Evolutionary conservation across 2,329 filamentous ascomycete species (phyloP).

Genomic region (Epichloe baconii): DNA sequence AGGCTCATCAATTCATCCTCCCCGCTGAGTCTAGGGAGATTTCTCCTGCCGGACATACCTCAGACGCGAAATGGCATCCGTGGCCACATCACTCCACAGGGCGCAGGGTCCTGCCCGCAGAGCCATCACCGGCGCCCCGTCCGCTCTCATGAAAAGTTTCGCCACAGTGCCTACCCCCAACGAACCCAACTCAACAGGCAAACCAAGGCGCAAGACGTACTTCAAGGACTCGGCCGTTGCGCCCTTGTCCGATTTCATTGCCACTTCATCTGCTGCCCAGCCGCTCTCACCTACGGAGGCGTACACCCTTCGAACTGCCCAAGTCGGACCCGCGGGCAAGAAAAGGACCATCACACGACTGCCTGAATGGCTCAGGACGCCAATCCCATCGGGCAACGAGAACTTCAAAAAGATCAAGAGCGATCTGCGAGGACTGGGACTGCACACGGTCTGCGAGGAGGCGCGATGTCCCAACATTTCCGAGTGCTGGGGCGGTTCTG

Average conservation of each 20-base stretch:
- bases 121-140: slow-evolving; percentile 22
- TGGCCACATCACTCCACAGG: slow-evolving; percentile 28
- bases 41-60: not conserved
- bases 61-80: slow-evolving; percentile 16
- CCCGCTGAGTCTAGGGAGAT: not conserved
- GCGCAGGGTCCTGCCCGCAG: slow-evolving; percentile 29
- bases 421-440: slow-evolving; percentile 73
- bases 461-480: slow-evolving; percentile 94
- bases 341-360: slow-evolving; percentile 59
- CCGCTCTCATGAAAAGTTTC: slow-evolving; percentile 20
- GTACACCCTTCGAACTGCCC: slow-evolving; percentile 47
- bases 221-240: slow-evolving; percentile 47
- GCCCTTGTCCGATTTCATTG: slow-evolving; percentile 46
- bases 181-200: slow-evolving; percentile 12
- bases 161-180: slow-evolving; percentile 31
- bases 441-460: slow-evolving; percentile 97
- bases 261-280: slow-evolving; percentile 24
- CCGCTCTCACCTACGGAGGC: slow-evolving; percentile 39
- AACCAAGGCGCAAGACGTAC: slow-evolving; percentile 31
- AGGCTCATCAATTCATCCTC: not conserved
- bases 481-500: slow-evolving; percentile 90
- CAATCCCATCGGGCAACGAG: slow-evolving; percentile 65
- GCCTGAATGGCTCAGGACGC: slow-evolving; percentile 91
- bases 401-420: slow-evolving; percentile 97
- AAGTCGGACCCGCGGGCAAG: slow-evolving; percentile 50